A percentile compares a stretch with the other conserved stretches of the same genome.
phyloP scores from a whole-genome alignment of 1,284 basidiomycete species.

The Malassezia slooffiae region DNA sequence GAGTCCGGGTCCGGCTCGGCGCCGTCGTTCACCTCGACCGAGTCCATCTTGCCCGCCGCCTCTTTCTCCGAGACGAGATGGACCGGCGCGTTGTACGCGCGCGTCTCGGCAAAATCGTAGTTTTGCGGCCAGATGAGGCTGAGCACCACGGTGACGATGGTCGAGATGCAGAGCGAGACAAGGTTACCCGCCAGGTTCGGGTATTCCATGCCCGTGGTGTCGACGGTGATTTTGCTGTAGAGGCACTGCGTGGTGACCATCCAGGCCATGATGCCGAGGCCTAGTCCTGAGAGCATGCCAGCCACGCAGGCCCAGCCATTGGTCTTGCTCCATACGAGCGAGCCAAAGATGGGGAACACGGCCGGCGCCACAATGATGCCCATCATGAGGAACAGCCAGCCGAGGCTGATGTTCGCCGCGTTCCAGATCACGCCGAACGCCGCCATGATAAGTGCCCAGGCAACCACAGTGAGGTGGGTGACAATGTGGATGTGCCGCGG shows the following conservation, averaged over 20 bases:
- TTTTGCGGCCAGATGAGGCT: conserved; percentile 30
- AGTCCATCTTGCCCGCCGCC: no score
- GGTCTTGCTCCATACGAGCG: conserved; percentile 47
- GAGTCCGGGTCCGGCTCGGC: no score
- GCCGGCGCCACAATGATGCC: conserved; percentile 71
- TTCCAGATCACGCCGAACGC: conserved; percentile 72
- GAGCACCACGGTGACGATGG: conserved; percentile 59
- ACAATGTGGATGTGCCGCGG: conserved; percentile 57
- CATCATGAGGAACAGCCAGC: conserved; percentile 52
- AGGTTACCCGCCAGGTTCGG: conserved; percentile 65
- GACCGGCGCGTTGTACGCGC: conserved; percentile 36
- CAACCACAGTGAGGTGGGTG: conserved; percentile 54
- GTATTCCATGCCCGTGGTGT: conserved; percentile 56
- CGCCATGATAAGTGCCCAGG: conserved; percentile 66
- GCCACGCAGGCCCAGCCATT: conserved; percentile 49
- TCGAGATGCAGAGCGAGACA: conserved; percentile 69
- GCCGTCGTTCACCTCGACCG: no score
- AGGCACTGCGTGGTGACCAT: conserved; percentile 62
- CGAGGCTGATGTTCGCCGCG: conserved; percentile 68
- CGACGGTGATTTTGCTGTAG: conserved; percentile 67
- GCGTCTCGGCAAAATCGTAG: conserved; percentile 35
- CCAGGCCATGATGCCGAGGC: conserved; percentile 65
- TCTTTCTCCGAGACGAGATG: no score
- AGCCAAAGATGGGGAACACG: conserved; percentile 73
- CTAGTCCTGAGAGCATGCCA: conserved; percentile 63